Evolutionary conservation across 2,329 filamentous ascomycete species (phyloP).

Genomic region (Colletotrichum abscissum): DNA sequence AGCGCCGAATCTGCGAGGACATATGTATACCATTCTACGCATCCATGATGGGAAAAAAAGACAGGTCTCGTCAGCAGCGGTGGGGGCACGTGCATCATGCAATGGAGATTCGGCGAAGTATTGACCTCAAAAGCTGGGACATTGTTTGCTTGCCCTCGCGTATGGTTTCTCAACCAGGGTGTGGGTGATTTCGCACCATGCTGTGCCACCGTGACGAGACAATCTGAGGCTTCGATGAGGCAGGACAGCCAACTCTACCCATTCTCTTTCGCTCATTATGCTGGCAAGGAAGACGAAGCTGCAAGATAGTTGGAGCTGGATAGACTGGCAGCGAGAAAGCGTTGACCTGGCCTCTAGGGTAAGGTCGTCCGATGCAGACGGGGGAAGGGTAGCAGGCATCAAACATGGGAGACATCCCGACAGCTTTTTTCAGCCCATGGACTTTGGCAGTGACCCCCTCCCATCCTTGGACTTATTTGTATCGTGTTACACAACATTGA

Average conservation of each 20-base stretch:
- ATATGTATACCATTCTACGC: neutral
- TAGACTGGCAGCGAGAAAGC: neutral
- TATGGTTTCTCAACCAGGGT: neutral
- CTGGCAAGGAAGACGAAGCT: neutral
- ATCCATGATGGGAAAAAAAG: neutral
- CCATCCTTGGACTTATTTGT: neutral
- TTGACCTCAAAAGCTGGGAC: neutral
- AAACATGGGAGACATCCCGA: slow-evolving; percentile 3
- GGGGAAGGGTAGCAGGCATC: neutral
- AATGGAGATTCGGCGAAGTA: neutral
- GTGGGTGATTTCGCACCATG: slow-evolving; percentile 4
- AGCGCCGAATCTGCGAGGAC: neutral
- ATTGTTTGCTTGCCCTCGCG: slow-evolving; percentile 30
- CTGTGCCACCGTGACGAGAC: slow-evolving; percentile 27
- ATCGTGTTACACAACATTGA: slow-evolving; percentile 5
- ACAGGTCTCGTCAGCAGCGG: neutral
- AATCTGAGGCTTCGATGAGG: slow-evolving; percentile 31
- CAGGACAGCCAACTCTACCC: slow-evolving; percentile 4
- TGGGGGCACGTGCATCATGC: neutral
- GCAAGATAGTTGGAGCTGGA: slow-evolving; percentile 7
- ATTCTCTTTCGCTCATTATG: neutral
- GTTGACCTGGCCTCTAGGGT: slow-evolving; percentile 1
- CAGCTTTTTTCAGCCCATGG: neutral
- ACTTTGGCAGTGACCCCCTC: slow-evolving; percentile 1
- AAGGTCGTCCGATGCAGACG: slow-evolving; percentile 1